Percentiles rank a stretch among this genome's conserved stretches.
These are phyloP conservation scores for Ochetophila trinervis DNA, from an alignment of 306 rosid genomes.

Conservation along the genomic window DNA sequence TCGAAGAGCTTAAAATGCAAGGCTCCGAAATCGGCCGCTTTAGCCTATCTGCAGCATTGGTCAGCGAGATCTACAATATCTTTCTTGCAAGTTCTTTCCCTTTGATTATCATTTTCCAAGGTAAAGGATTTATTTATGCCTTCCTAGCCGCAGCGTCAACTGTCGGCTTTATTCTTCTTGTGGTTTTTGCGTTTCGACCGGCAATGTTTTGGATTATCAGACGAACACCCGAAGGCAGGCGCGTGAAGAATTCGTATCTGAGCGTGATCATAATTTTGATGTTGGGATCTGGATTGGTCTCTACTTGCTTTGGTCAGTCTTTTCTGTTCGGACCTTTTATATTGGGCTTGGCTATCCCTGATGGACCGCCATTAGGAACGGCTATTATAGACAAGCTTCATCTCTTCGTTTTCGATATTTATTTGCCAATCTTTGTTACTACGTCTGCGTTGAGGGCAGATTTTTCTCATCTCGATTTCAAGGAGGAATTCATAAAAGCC, in stretches of 20 bases:
- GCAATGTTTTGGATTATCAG: conserved; percentile 45
- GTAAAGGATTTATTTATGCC: neutral
- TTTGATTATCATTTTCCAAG: no score
- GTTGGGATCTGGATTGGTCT: conserved; percentile 19
- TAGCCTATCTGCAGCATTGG: conserved; percentile 46
- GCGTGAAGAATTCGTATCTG: conserved; percentile 31
- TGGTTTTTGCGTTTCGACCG: conserved; percentile 36
- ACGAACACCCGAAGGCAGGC: conserved; percentile 53
- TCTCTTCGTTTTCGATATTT: conserved; percentile 29
- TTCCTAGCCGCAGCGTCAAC: neutral
- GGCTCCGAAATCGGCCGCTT: conserved; percentile 48
- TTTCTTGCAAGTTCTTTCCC: neutral
- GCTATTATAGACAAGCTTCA: conserved; percentile 46
- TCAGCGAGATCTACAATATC: conserved; percentile 27
- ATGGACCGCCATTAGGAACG: conserved; percentile 64
- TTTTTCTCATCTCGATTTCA: neutral
- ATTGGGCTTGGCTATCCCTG: conserved; percentile 58
- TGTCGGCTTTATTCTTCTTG: neutral
- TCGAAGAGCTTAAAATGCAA: conserved; percentile 40
- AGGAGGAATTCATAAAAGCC: neutral
- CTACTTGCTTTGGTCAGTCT: conserved; percentile 22
- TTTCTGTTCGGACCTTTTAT: conserved; percentile 46
- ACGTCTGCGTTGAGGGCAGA: conserved; percentile 39
- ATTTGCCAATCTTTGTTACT: conserved; percentile 55
- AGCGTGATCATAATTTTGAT: conserved; percentile 24